Base-by-base conservation (phyloP, 2,329 filamentous ascomycete genomes). In the Geosmithia flava region DNA sequence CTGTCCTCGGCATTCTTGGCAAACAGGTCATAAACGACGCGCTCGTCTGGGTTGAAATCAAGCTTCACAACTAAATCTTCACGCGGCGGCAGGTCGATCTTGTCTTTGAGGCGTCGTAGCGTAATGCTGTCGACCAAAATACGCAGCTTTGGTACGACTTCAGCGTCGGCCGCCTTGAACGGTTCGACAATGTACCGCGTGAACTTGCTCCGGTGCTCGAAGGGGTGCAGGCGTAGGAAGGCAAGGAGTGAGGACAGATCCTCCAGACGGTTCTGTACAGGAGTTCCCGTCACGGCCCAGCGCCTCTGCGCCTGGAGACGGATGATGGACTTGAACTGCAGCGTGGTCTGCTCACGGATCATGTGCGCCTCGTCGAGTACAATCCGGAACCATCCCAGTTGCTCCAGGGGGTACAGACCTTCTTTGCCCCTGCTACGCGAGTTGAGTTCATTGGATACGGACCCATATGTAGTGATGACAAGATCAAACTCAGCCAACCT, bases 241-340 rank as follows among this genome's bases (percentile, higher is more conserved):
- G 83, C 86, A 50, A 95, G 81, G 2, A 97, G 71, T 1, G 91
- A 86, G 15, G 87, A 86, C 20, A 97, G 74, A 61, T 98, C 93
- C 54, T 94, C 89, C 2, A 97, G 74, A 3, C 87, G 83, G 59
- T 98, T 98, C 64, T 97, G 91, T 8, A 97, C 87, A 0, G 90
- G 93, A 0, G 93, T 97, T 48, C 91, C 93, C 0, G 93, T 97
- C n/a, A 97, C 87, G 2, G 90, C 91, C 93, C 93, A 98, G 33
- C 90, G 83, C 30, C 90, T 80, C 58, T 86, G 78, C 2, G 89
- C 87, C 51, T 85, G 76, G 2, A 97, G 71, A 19, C 80, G 77
- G 53, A 88, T 90, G 19, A 93, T 87, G 3, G 87, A 87, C 61
- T 90, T 88, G 48, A 89, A 94, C 55, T 91, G 85, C 41, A 85